Evolutionary conservation across 108 stramenopile species (phyloP), one percentile per base, ranked within the genome.

Genomic region (Pseudonitzschia pungens): DNA sequence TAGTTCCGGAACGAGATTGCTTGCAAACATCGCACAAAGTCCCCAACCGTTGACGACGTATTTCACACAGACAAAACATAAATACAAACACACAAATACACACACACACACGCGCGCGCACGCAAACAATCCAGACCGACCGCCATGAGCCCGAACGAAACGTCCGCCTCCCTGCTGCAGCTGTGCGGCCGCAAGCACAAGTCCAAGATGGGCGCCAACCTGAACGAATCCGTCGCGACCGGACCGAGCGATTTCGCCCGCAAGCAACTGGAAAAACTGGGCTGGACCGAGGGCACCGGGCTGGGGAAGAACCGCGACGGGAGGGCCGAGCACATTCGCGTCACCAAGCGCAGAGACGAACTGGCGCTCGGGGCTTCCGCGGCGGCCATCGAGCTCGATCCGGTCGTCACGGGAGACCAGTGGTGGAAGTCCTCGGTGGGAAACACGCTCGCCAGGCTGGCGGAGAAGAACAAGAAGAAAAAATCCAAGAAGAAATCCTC

Each of bases 221-320:
- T 92, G 51, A 89, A 89, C 65, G 91, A 92, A 76, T 71, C 83
- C 27, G 72, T 81, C 4, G 57, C 78, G 2, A 72, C 73, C 29
- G 82, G 81, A 2, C 81, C 86, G 31, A 44, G 70, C 43, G 80
- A 77, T 26, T 92, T 92, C 71, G 93, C 93, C n/a, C 71, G 77
- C 43, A 75, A 71, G 18, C 93, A 92, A 73, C 68, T 95, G 60
- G 83, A 85, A 69, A 91, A 91, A 68, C 87, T 97, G 87, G 96
- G 96, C 40, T 97, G 96, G 96, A 86, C 69, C 41, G 89, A 94
- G 76, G 94, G 94, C 14, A 85, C 89, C 21, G 96, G 96, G 24
- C 73, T 97, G 15, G 96, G 96, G 31, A 97, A 94, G 80, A 75
- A 86, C 27, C 78, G 89, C 12, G 70, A 92, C 33, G 96, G 96